A percentile compares a stretch with the other conserved stretches of the same genome.
phyloP scores from a whole-genome alignment of 768 basidiomycete species.

The Auriculariales sp. region DNA sequence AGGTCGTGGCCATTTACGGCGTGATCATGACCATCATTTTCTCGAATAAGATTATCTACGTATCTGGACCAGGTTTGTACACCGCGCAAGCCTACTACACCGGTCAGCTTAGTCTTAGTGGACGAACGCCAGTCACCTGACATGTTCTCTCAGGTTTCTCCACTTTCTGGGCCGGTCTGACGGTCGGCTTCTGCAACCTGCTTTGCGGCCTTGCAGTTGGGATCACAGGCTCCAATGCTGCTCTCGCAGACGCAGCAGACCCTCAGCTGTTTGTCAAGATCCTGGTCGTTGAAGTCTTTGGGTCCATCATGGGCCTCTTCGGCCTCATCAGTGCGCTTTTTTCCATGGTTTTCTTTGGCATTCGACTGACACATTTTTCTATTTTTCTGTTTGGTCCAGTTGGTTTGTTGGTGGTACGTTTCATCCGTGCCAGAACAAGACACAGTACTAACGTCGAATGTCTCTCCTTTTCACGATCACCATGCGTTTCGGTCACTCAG shows the following conservation, averaged over 20 bases:
- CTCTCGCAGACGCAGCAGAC: conserved; percentile 89
- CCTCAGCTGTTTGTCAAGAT: conserved; percentile 93
- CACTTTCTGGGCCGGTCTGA: conserved; percentile 93
- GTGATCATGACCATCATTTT: conserved; percentile 98
- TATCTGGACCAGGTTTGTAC: conserved; percentile 58
- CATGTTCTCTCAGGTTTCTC: conserved; percentile 50
- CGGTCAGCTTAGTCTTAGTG: conserved; percentile 32
- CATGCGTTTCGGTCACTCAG: neutral
- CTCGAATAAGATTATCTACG: conserved; percentile 55
- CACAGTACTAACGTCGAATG: too few relatives aligned
- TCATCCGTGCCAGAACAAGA: too few relatives aligned
- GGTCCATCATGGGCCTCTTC: conserved; percentile 81
- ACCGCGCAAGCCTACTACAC: conserved; percentile 87
- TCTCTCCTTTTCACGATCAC: too few relatives aligned
- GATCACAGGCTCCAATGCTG: conserved; percentile 89
- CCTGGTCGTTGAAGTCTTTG: conserved; percentile 90
- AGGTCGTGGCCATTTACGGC: conserved; percentile 98
- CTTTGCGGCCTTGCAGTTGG: conserved; percentile 92
- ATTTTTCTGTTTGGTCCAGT: conserved; percentile 27
- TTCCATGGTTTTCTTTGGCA: neutral
- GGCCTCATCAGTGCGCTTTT: conserved; percentile 76
- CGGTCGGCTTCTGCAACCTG: conserved; percentile 87
- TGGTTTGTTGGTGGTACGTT: conserved; percentile 64
- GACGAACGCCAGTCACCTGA: neutral
- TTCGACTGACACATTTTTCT: conserved; percentile 1